Evolutionary conservation across 2,329 filamentous ascomycete genomes (phyloP), one percentile per base, ranked within the genome.

Genomic region (Penicillium sclerotigenum): DNA sequence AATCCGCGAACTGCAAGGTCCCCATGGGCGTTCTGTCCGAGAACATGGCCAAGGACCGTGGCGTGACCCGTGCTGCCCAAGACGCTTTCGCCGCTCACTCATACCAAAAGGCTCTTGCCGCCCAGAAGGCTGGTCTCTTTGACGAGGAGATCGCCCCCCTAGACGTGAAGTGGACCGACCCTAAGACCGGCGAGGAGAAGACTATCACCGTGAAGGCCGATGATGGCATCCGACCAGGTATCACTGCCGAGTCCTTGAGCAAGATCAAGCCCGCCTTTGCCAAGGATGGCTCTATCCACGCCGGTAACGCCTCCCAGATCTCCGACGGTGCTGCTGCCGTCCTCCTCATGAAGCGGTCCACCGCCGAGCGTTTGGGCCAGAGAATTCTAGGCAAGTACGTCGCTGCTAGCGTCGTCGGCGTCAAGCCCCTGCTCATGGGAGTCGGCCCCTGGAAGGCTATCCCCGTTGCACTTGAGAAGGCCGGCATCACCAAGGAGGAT

Each of bases 361-460:
- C 89, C 16, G 94, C 94, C 47, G 87, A 96, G 81, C 83, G 84
- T 64, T 87, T 97, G 16, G 90, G 90, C 56, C 93, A 97, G 80
- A 83, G 82, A 54, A 91, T 97, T 75, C 79, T 97, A 26, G 94
- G 93, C 75, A 97, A 97, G 81, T 97, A 88, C 74, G 91, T 97
- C 26, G 81, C 88, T 46, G 89, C 91, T 38, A 88, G 88, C 57
- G 81, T 97, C 49, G 91, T 93, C 46, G 94, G 94, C 65, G 91
- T 97, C 57, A 86, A 90, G 71, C 94, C 94, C 40, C 83, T 97
- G 55, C 87, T 97, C 65, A 97, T 99, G 94, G 94, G 94, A 61
- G 82, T 96, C 64, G 94, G 94, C 1, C 94, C 94, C 48, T 96
- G 91, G 85, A 92, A 92, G 77, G 92, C 94, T 55, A 97, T 99